A percentile compares a stretch with the other conserved stretches of the same genome.
Conservation (phyloP, 2,329 filamentous ascomycete species). For the Pseudopithomyces maydicus region DNA sequence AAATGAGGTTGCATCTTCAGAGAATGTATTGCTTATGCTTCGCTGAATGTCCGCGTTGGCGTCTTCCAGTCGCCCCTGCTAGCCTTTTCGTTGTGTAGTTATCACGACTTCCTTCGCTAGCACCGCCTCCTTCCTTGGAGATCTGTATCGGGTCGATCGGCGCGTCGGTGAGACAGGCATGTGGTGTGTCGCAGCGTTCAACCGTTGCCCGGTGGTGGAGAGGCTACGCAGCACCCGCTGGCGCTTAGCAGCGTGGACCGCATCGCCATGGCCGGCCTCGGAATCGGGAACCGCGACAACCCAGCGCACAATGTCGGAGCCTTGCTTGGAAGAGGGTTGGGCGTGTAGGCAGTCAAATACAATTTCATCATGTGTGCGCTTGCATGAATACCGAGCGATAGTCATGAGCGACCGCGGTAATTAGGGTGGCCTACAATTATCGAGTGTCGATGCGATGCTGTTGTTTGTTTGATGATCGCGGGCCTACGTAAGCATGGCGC, state of each 20-base stretch:
- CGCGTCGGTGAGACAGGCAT: constrained; percentile 11
- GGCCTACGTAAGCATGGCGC: too few relatives aligned
- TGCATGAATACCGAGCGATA: constrained; percentile 13
- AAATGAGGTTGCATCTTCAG: constrained; percentile 7
- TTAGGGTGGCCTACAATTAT: not conserved
- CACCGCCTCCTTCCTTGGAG: constrained; percentile 6
- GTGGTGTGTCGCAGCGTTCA: constrained; percentile 8
- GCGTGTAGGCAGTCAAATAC: constrained; percentile 15
- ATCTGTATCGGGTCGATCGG: constrained; percentile 6
- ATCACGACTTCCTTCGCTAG: constrained; percentile 4
- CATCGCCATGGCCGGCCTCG: constrained; percentile 5
- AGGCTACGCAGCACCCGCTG: constrained; percentile 10
- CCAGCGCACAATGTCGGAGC: constrained; percentile 9
- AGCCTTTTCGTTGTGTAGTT: constrained; percentile 10
- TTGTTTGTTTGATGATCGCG: not conserved
- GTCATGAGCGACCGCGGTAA: not conserved
- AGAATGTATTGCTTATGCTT: constrained; percentile 9
- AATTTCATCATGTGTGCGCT: constrained; percentile 12
- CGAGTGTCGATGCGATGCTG: not conserved
- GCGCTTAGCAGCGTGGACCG: constrained; percentile 4
- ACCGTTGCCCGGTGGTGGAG: constrained; percentile 9
- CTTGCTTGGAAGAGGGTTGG: constrained; percentile 3
- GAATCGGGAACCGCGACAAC: constrained; percentile 7
- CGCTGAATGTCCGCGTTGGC: constrained; percentile 8
- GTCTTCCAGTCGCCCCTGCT: constrained; percentile 1